Conservation (phyloP, 352 stramenopile genomes). For the Aphanomyces astaci region DNA sequence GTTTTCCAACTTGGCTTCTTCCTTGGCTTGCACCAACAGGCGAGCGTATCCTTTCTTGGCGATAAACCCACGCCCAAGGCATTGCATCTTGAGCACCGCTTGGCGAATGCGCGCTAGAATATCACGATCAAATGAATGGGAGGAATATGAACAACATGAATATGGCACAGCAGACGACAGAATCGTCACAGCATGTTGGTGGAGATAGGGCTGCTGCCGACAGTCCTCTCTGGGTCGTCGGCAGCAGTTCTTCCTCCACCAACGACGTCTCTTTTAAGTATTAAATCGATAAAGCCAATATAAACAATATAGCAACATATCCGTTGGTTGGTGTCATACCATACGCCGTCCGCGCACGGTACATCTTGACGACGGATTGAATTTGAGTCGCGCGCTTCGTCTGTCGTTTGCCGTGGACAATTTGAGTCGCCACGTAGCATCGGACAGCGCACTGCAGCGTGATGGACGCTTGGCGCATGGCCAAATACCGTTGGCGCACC, state of each 20-base stretch:
- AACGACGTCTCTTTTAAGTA: too few relatives aligned
- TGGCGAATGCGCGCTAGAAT: constrained; percentile 34
- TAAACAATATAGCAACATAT: too few relatives aligned
- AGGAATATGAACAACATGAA: constrained; percentile 4
- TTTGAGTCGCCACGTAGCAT: constrained; percentile 46
- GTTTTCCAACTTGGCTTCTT: constrained; percentile 95
- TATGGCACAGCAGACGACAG: not conserved
- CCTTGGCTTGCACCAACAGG: constrained; percentile 80
- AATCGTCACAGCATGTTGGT: too few relatives aligned
- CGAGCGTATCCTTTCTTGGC: constrained; percentile 63
- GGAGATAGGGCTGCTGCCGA: too few relatives aligned
- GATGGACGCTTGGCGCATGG: constrained; percentile 49
- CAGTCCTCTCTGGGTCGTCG: too few relatives aligned
- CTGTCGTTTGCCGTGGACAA: constrained; percentile 51
- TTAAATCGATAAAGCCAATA: too few relatives aligned
- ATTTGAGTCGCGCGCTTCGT: constrained; percentile 71
- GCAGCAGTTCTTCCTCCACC: too few relatives aligned
- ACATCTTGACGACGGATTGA: constrained; percentile 81
- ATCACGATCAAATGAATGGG: not conserved
- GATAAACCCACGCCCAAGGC: constrained; percentile 74
- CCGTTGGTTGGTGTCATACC: too few relatives aligned
- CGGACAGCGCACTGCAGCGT: constrained; percentile 60
- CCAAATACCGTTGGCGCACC: constrained; percentile 44
- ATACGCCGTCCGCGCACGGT: constrained; percentile 55
- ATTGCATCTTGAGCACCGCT: constrained; percentile 68